Evolutionary conservation across 2,329 filamentous ascomycete genomes (phyloP), one percentile per base, ranked within the genome.

Genomic region (Arthrobotrys musiformis): DNA sequence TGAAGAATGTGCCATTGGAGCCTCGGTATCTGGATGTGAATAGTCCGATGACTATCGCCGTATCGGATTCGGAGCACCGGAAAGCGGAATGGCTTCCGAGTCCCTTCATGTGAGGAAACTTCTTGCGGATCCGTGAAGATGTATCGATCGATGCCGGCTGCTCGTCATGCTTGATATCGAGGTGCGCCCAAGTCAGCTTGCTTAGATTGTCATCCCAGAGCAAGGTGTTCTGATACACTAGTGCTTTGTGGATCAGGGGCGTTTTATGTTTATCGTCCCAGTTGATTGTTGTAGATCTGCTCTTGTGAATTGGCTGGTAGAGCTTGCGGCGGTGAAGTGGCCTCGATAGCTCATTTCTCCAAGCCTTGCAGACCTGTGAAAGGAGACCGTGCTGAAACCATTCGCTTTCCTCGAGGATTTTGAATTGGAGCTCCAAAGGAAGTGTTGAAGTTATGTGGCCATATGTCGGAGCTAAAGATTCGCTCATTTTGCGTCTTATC

Each of bases 341-440:
- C 11, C 46, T 61, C 1, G 56, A 76, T 7, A 76, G 48, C 11
- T 70, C 58, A 28, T 44, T 15, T 6, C 60, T 67, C 72, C 72
- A 76, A 50, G 58, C 58, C 22, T 54, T 70, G 58, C 72, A 76
- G 22, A 76, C 72, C 28, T 70, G 64, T 8, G 72, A 70, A 4
- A 76, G 58, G 15, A 54, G 37, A 5, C 37, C 46, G 22, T 70
- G 72, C 50, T 76, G 72, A 54, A 64, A 61, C 72, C 72, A 76
- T 60, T 70, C 64, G 26, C 56, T 64, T 11, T 40, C 48, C 26
- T 64, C 58, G 30, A 76, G 72, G 19, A 76, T 70, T n/a, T 60
- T 52, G 42, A 66, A 70, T 61, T 76, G 72, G 1, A 76, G 46
- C 48, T 76, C 72, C 13, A 70, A 8, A 1, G 72, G 72, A 11